Conservation (phyloP, 352 stramenopile genomes). For the Pythium dissotocum region DNA sequence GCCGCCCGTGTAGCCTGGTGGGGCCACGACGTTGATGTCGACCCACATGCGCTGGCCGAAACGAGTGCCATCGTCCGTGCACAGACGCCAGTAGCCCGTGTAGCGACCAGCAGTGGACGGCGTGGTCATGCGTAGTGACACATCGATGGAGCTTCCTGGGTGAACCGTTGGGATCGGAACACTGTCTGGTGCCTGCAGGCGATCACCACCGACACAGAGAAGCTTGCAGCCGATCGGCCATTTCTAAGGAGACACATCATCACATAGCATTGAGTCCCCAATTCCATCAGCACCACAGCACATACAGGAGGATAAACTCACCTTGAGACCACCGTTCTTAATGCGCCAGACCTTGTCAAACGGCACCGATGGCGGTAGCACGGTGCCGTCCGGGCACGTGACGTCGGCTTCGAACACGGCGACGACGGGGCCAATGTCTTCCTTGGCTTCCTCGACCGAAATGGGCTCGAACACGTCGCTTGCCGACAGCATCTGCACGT, state of each 20-base stretch:
- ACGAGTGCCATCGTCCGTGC: constrained; percentile 69
- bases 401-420: constrained; percentile 89
- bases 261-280: neutral
- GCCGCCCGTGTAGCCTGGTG: constrained; percentile 15
- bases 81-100: constrained; percentile 90
- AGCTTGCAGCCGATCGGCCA: constrained; percentile 75
- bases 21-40: constrained; percentile 74
- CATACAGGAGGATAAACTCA: constrained; percentile 11
- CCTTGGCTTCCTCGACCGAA: constrained; percentile 65
- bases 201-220: constrained; percentile 69
- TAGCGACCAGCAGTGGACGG: constrained; percentile 68
- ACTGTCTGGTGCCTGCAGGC: constrained; percentile 72
- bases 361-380: constrained; percentile 57
- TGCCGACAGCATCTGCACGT: constrained; percentile 62
- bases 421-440: constrained; percentile 65
- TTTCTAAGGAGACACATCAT: constrained; percentile 34
- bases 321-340: constrained; percentile 69
- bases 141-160: constrained; percentile 66
- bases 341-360: constrained; percentile 90
- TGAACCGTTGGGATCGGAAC: constrained; percentile 70
- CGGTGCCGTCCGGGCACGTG: constrained; percentile 81
- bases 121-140: constrained; percentile 74
- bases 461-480: constrained; percentile 80
- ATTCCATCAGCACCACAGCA: neutral
- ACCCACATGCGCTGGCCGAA: constrained; percentile 91